A percentile compares a stretch with the other conserved stretches of the same genome.
Evolutionary conservation across 192 early-diverging fungal species (phyloP).

Genomic region (Backusella liffmaniae): DNA sequence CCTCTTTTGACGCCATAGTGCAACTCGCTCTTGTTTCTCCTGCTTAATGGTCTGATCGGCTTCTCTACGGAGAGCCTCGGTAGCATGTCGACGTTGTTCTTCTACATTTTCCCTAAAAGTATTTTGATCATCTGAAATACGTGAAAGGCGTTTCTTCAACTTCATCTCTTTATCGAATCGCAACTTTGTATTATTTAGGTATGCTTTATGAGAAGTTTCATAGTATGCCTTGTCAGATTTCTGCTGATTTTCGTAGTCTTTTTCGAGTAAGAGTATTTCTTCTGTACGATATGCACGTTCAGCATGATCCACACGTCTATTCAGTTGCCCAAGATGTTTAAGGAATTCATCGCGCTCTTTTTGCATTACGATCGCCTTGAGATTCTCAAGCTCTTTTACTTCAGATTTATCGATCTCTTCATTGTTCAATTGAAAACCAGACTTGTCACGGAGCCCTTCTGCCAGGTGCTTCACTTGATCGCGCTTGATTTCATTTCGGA

Average conservation of each 20-base stretch:
- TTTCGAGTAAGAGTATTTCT: conserved; percentile 84
- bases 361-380: conserved; percentile 87
- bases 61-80: conserved; percentile 49
- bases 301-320: conserved; percentile 82
- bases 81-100: conserved; percentile 55
- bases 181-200: conserved; percentile 57
- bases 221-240: conserved; percentile 74
- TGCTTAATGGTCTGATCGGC: conserved; percentile 63
- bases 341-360: conserved; percentile 84
- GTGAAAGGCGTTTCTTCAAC: conserved; percentile 74
- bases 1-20: conserved; percentile 52
- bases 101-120: conserved; percentile 58
- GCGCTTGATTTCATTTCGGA: conserved; percentile 77
- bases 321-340: conserved; percentile 67
- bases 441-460: conserved; percentile 44
- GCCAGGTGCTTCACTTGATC: conserved; percentile 81
- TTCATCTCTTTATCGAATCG: conserved; percentile 73
- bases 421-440: conserved; percentile 25
- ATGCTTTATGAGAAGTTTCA: conserved; percentile 68
- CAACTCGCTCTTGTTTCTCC: conserved; percentile 71
- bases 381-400: conserved; percentile 69
- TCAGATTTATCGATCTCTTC: conserved; percentile 82
- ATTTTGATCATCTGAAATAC: conserved; percentile 81
- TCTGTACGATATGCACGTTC: conserved; percentile 90
- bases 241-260: conserved; percentile 91